Evolutionary conservation across 306 rosid genomes (phyloP).

Genomic region (Dryas alaskensis): DNA sequence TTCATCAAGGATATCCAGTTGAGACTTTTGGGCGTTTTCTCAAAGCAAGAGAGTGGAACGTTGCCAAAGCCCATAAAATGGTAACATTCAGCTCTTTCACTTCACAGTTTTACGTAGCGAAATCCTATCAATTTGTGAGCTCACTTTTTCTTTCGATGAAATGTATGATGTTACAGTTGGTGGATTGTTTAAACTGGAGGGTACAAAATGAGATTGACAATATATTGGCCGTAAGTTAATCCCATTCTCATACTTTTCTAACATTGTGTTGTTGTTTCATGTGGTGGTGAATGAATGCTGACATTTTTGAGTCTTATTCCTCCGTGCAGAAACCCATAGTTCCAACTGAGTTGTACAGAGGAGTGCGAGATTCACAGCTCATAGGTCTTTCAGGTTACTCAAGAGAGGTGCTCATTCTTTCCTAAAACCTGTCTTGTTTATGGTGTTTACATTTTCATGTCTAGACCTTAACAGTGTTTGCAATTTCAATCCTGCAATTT

Average conservation of each 20-base stretch:
- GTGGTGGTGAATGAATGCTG: slow-evolving; percentile 24
- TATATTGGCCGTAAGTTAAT: slow-evolving; percentile 64
- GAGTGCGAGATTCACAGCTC: slow-evolving; percentile 86
- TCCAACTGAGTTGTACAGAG: slow-evolving; percentile 73
- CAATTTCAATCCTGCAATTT: slow-evolving; percentile 7
- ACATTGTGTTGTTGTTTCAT: not conserved
- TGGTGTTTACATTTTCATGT: not conserved
- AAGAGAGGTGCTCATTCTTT: slow-evolving; percentile 64
- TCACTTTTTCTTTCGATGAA: slow-evolving; percentile 7
- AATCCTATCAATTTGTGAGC: slow-evolving; percentile 2
- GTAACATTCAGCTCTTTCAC: slow-evolving; percentile 37
- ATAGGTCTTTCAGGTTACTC: slow-evolving; percentile 93
- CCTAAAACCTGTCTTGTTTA: slow-evolving; percentile 13
- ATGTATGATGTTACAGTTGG: slow-evolving; percentile 53
- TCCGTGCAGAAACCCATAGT: slow-evolving; percentile 77
- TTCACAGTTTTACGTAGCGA: not conserved
- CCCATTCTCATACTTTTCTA: not conserved
- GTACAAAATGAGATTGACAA: slow-evolving; percentile 82
- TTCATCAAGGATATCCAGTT: slow-evolving; percentile 68
- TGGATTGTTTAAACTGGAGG: slow-evolving; percentile 89
- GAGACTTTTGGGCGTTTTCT: slow-evolving; percentile 79
- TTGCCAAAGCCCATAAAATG: slow-evolving; percentile 81
- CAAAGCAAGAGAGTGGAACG: slow-evolving; percentile 90
- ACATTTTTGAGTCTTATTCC: slow-evolving; percentile 17
- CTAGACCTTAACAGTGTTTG: slow-evolving; percentile 1